Evolutionary conservation across 2,329 filamentous ascomycete genomes (phyloP), one percentile per base, ranked within the genome.

Genomic region (Aspergillus fructus): DNA sequence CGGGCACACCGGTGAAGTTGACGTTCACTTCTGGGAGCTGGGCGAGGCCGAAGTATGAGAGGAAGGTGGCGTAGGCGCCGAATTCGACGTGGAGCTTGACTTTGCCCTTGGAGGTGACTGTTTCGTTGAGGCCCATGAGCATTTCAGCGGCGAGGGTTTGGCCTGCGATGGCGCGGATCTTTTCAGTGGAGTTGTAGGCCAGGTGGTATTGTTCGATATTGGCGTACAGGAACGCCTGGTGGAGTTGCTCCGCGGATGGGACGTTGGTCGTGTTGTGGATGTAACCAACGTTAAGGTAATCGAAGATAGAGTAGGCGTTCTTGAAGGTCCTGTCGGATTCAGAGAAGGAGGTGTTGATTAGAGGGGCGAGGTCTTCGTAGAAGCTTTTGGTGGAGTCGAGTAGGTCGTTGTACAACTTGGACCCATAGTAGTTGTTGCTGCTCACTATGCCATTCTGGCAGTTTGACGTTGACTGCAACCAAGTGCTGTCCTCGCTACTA

Each of bases 171-270:
- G 78, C 77, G 23, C 78, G 77, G 53, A 78, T 72, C n/a, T 72
- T 64, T 41, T 78, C 76, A 2, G 75, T 73, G 65, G 78, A 75
- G 77, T 96, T 93, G 83, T 89, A 96, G 53, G 90, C 90, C 13
- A 94, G 85, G 68, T 87, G 88, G 80, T 84, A 96, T 74, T 97
- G 89, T 73, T 94, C 90, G 58, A 79, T 78, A 71, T 93, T 86
- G 64, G 93, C 92, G 33, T 94, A 85, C n/a, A 83, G 82, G 65
- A 83, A 82, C 56, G 94, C 83, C 70, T 89, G 84, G 65, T 78
- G 71, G 55, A 91, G 78, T 24, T 83, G 82, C 39, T 78, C 65
- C 47, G 85, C 88, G 24, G 83, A 30, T 9, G 27, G 80, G 66
- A 91, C 89, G 73, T 85, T 63, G 34, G 58, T 60, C 60, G 76